A percentile compares a stretch with the other conserved stretches of the same genome.
Conservation (phyloP, 108 stramenopile species). For the Skeletonema grethae region DNA sequence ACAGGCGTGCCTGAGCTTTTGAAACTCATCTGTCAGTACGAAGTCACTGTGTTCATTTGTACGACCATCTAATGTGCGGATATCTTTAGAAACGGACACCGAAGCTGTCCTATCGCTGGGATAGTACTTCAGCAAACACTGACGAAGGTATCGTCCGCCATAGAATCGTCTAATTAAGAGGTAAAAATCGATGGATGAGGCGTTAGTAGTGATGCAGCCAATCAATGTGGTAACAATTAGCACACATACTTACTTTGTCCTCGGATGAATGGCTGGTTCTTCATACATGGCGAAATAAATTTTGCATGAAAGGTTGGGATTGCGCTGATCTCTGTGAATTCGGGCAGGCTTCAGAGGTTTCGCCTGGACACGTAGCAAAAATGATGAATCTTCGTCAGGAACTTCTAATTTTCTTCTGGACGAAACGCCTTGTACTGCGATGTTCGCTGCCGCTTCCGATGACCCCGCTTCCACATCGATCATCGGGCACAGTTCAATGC, state of each 20-base stretch:
- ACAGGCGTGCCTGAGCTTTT: conserved; percentile 37
- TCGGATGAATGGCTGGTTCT: conserved; percentile 64
- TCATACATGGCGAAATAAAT: conserved; percentile 83
- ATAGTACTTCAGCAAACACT: conserved; percentile 82
- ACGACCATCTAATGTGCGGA: conserved; percentile 58
- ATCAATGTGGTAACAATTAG: neutral
- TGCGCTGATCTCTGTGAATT: conserved; percentile 75
- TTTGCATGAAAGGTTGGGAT: conserved; percentile 71
- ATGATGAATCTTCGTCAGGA: conserved; percentile 89
- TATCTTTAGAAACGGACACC: conserved; percentile 48
- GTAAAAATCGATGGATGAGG: neutral
- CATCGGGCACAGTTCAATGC: conserved; percentile 38
- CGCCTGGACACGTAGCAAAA: conserved; percentile 71
- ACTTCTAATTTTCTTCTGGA: conserved; percentile 71
- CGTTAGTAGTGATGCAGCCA: neutral
- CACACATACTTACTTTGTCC: conserved; percentile 26
- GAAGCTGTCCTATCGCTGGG: conserved; percentile 80
- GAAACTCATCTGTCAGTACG: conserved; percentile 35
- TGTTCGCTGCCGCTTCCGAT: conserved; percentile 26
- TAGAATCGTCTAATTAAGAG: conserved; percentile 33
- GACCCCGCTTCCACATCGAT: conserved; percentile 22
- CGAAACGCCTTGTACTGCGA: conserved; percentile 70
- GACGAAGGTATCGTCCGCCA: conserved; percentile 68
- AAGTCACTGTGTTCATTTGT: conserved; percentile 12
- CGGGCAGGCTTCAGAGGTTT: conserved; percentile 68